phyloP scores from a whole-genome alignment of 306 rosid genomes.

The Pueraria montana region DNA sequence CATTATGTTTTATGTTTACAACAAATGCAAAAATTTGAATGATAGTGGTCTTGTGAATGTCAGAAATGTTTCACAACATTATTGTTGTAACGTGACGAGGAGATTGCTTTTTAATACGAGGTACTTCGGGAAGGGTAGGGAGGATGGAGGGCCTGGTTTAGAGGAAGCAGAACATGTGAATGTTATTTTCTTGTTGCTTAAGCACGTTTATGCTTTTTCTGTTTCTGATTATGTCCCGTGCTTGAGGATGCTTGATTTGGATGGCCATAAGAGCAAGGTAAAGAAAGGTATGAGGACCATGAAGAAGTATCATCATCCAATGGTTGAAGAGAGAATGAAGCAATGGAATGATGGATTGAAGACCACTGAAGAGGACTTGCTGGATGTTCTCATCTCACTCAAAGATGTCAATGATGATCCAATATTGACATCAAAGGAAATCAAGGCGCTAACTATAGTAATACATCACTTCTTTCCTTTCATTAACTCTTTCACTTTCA shows the following conservation, averaged over 20 bases:
- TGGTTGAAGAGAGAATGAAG: constrained; percentile 7
- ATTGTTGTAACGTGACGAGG: constrained; percentile 44
- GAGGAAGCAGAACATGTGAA: constrained; percentile 50
- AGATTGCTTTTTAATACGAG: constrained; percentile 52
- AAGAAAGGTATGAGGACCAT: not conserved
- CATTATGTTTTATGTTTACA: constrained; percentile 39
- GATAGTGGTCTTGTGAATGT: constrained; percentile 27
- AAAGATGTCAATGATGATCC: constrained; percentile 36
- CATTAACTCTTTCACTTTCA: no score
- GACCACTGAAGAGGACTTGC: constrained; percentile 11
- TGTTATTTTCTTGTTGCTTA: constrained; percentile 31
- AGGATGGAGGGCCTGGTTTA: constrained; percentile 36
- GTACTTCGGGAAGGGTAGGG: constrained; percentile 50
- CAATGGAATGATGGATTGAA: not conserved
- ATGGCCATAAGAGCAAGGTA: constrained; percentile 7
- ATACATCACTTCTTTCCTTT: no score
- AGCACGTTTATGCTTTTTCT: constrained; percentile 47
- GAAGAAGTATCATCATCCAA: not conserved
- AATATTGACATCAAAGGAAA: constrained; percentile 43
- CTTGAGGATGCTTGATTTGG: not conserved
- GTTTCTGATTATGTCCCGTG: constrained; percentile 46
- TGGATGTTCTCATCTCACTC: constrained; percentile 52
- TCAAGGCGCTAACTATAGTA: constrained; percentile 49
- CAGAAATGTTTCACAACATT: constrained; percentile 43
- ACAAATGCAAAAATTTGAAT: constrained; percentile 7